Base-by-base conservation (phyloP, 306 rosid species). In the Cicer chorassanicum region DNA sequence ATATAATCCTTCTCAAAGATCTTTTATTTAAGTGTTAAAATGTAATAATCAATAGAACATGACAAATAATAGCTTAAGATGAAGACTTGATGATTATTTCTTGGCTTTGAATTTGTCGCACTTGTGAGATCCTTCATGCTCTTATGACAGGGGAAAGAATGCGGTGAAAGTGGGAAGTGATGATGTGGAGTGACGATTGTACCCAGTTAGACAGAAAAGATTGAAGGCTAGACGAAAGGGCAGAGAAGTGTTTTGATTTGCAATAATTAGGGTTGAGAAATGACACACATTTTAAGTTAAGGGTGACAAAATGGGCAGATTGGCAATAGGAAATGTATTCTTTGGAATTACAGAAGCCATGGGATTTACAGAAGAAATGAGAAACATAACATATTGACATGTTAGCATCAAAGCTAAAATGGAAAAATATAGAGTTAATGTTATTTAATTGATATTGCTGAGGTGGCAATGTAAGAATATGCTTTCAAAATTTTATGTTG, bases 21-120 rank as follows among this genome's bases (percentile, higher is more conserved):
- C 82, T 91, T 91, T 48, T 29, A 29, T 29, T 68, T 38, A 54
- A 60, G 43, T 45, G n/a, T 18, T 38, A 72, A 21, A 67, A 34
- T 57, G 36, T 13, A 39, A 16, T 29, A 53, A 36, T 8, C 29
- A 19, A 19, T 15, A 34, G 18, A n/a, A 62, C 8, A 1, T 38
- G 55, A 12, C 54, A 29, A 46, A 62, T 14, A 46, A 62, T 14
- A 36, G 40, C 44, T 34, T 15, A 68, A 65, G 34, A 39, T 18
- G 36, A 40, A 79, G 19, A 55, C 46, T 49, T 55, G 50, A 42
- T 59, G 56, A 90, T 83, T 46, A 91, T 90, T 86, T 89, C 56
- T 87, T 86, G 57, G 87, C 94, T 80, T 89, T 91, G 84, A 77
- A 91, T 62, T 89, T 93, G 60, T 90, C 87, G 66, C 56, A 50